These are phyloP conservation scores for Fistulinella prunicolor DNA, from an alignment of 768 basidiomycete genomes.

Conservation along the genomic window DNA sequence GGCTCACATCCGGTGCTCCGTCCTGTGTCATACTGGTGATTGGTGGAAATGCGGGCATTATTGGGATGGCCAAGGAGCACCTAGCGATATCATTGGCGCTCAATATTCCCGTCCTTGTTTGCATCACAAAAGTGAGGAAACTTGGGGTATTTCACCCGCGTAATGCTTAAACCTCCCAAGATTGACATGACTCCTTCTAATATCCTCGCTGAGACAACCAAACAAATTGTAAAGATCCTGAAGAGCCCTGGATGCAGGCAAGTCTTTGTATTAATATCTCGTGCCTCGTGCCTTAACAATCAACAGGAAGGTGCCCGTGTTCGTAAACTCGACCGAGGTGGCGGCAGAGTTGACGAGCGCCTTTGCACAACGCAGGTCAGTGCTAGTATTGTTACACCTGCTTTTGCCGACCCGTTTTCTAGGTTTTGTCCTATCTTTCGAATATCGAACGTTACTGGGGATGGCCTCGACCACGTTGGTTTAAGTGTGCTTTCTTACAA, in stretches of 20 bases:
- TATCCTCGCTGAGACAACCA: slow-evolving; percentile 85
- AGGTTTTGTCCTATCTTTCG: slow-evolving; percentile 91
- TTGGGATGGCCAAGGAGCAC: slow-evolving; percentile 95
- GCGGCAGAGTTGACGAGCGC: slow-evolving; percentile 75
- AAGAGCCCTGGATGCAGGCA: slow-evolving; percentile 91
- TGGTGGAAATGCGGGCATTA: slow-evolving; percentile 90
- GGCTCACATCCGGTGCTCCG: slow-evolving; percentile 90
- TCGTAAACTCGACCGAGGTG: slow-evolving; percentile 77
- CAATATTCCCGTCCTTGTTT: slow-evolving; percentile 89
- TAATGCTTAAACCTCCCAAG: slow-evolving; percentile 28
- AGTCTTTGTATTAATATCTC: slow-evolving; percentile 14
- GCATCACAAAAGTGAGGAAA: slow-evolving; percentile 80
- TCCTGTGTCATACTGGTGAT: slow-evolving; percentile 92
- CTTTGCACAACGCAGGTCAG: slow-evolving; percentile 72
- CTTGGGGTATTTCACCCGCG: background rate
- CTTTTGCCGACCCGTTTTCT: slow-evolving; percentile 5
- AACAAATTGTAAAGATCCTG: slow-evolving; percentile 90
- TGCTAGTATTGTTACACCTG: background rate
- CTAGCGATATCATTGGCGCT: slow-evolving; percentile 91
- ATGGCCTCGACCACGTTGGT: slow-evolving; percentile 74
- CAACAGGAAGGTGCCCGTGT: slow-evolving; percentile 73
- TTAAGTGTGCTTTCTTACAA: background rate
- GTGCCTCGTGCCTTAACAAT: background rate
- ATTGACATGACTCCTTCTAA: slow-evolving; percentile 98
- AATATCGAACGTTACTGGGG: slow-evolving; percentile 93